Evolutionary conservation across 2,329 filamentous ascomycete species (phyloP), one percentile per base, ranked within the genome.

Genomic region (Talaromyces islandicus): DNA sequence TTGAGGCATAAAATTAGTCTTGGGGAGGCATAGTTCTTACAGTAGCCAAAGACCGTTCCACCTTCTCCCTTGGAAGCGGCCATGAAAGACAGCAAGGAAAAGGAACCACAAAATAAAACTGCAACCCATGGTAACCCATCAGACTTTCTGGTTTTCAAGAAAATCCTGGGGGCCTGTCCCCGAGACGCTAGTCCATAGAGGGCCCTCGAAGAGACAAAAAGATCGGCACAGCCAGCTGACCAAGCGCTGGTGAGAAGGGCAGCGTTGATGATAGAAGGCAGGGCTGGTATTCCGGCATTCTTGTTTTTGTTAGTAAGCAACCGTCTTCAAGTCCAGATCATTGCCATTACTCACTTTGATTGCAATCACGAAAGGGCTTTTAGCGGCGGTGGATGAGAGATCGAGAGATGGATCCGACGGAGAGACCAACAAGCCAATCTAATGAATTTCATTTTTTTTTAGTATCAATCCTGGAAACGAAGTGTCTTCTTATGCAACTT

Each of bases 221-320:
- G 82, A 75, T 90, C 90, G 12, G 88, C 89, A 75, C 89, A 91
- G 63, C 88, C 90, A 7, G 90, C 89, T 0, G 88, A 90, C 66
- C 91, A 85, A 7, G 92, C 90, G 4, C 89, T 89, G 0, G 89
- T 90, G 19, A 93, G 80, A 11, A 93, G 83, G 9, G 91, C 86
- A 12, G 85, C 89, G 72, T 93, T 93, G 78, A 93, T 86, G 69
- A 92, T 86, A 65, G 84, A 78, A 5, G 85, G 83, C 3, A 91
- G 82, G 3, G 84, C 81, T 5, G 77, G 75, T 59, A 90, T 85
- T 50, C 87, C 87, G 27, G 87, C 88, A 25, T 75, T 75, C 57
- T 75, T 65, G 5, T 4, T 17, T 25, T 43, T 17, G 38, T 19
- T 21, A 29, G 10, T 51, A 43, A 46, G n/a, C 2, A 19, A 46